Conservation (phyloP, 768 basidiomycete species). For the Infundibulicybe gibba region DNA sequence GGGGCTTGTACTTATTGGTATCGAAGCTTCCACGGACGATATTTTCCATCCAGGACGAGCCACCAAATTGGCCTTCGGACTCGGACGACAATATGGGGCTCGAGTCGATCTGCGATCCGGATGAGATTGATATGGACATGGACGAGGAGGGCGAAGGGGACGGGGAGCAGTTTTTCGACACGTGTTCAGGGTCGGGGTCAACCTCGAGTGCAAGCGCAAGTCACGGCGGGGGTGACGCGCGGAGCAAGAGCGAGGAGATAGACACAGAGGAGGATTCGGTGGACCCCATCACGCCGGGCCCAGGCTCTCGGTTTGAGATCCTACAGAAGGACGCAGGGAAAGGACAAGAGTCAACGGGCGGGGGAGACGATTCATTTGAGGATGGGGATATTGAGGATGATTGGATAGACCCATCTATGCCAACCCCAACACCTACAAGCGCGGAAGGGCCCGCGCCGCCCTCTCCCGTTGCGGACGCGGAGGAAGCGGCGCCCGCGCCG, state of each 20-base stretch:
- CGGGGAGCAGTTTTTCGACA: conserved; percentile 52
- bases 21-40: conserved; percentile 60
- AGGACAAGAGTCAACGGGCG: conserved; percentile 29
- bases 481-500: conserved; percentile 4
- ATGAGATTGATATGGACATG: conserved; percentile 55
- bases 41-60: conserved; percentile 86
- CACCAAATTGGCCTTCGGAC: conserved; percentile 77
- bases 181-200: conserved; percentile 35
- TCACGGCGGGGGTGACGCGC: conserved; percentile 25
- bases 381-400: conserved; percentile 55
- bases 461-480: conserved; percentile 13
- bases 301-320: conserved; percentile 38
- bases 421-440: conserved; percentile 18
- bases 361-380: conserved; percentile 43
- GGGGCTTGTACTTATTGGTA: conserved; percentile 1
- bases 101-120: conserved; percentile 80
- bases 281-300: conserved; percentile 68
- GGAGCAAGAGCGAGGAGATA: conserved; percentile 47
- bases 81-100: conserved; percentile 75
- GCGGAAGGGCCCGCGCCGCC: conserved; percentile 14
- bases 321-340: conserved; percentile 20
- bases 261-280: conserved; percentile 74
- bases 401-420: conserved; percentile 68
- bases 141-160: conserved; percentile 35
- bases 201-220: conserved; percentile 38